Percentiles rank a stretch among this genome's conserved stretches.
Evolutionary conservation across 495 filamentous ascomycete genomes (phyloP).

Genomic region (Lophiotrema nucula): DNA sequence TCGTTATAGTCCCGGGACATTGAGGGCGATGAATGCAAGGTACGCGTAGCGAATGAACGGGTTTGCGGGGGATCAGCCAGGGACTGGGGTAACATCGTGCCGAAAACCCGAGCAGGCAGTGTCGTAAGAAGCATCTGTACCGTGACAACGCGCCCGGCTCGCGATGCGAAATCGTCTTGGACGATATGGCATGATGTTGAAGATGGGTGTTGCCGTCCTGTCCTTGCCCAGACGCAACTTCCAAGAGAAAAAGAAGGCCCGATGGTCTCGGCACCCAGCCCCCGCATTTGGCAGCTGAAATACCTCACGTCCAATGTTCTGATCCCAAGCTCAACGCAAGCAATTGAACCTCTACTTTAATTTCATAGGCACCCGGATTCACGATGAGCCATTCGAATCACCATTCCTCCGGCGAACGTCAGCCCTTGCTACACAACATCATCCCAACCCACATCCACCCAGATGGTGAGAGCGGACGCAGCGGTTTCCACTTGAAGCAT

Average conservation of each 20-base stretch:
- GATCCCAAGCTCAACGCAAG: background rate
- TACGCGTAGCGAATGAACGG: background rate
- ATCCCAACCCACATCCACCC: slow-evolving; percentile 45
- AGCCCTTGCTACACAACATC: slow-evolving; percentile 20
- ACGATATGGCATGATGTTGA: too few relatives aligned
- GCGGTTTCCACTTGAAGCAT: slow-evolving; percentile 56
- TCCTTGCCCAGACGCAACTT: background rate
- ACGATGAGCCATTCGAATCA: slow-evolving; percentile 10
- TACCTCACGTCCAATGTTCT: background rate
- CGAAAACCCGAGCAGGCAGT: background rate
- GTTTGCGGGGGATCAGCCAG: background rate
- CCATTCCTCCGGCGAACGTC: slow-evolving; percentile 7
- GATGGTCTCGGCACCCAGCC: slow-evolving; percentile 12
- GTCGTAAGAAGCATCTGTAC: too few relatives aligned
- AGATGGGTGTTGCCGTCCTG: too few relatives aligned
- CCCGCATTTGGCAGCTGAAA: slow-evolving; percentile 18
- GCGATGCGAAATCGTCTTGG: too few relatives aligned
- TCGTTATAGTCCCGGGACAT: too few relatives aligned
- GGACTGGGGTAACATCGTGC: background rate
- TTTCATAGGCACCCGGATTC: background rate
- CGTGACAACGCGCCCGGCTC: too few relatives aligned
- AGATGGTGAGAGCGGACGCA: slow-evolving; percentile 64
- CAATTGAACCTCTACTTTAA: background rate
- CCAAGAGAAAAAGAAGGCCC: slow-evolving; percentile 10
- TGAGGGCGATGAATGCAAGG: background rate